Percentiles rank a stretch among this genome's conserved stretches.
These are phyloP conservation scores for Lolium multiflorum DNA, from an alignment of 176 grass and related monocot genomes.

Conservation along the genomic window DNA sequence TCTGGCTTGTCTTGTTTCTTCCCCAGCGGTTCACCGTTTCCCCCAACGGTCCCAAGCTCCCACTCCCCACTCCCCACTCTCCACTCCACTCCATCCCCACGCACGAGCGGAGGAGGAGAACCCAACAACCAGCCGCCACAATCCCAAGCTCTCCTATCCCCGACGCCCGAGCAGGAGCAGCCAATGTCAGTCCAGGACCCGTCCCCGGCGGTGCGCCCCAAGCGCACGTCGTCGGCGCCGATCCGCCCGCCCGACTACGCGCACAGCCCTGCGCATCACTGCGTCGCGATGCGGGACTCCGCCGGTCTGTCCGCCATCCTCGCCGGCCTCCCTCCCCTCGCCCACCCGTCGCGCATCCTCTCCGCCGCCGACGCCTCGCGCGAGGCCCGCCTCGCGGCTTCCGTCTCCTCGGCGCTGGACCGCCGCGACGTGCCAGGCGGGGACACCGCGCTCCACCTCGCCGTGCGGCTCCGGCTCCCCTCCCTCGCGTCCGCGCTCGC, in stretches of 20 bases:
- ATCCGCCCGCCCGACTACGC: constrained; percentile 66
- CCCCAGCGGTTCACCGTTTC: background rate
- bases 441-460: constrained; percentile 86
- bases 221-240: constrained; percentile 58
- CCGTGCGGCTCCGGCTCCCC: constrained; percentile 63
- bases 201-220: constrained; percentile 42
- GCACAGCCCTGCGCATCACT: constrained; percentile 77
- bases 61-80: background rate
- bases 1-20: constrained; percentile 27
- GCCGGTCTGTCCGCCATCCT: constrained; percentile 58
- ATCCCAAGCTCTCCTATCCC: constrained; percentile 36
- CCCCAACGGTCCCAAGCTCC: constrained; percentile 14
- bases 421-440: constrained; percentile 77
- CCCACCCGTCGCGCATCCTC: constrained; percentile 69
- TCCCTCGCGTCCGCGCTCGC: constrained; percentile 54
- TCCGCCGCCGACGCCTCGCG: constrained; percentile 61
- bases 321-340: constrained; percentile 61
- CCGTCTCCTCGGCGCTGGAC: constrained; percentile 66
- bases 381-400: constrained; percentile 59
- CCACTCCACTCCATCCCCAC: constrained; percentile 27
- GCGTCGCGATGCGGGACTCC: constrained; percentile 64
- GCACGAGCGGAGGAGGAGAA: background rate
- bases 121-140: constrained; percentile 45
- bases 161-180: background rate
- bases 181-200: constrained; percentile 58